Conservation (phyloP, 495 filamentous ascomycete genomes). For the Tuber brumale region DNA sequence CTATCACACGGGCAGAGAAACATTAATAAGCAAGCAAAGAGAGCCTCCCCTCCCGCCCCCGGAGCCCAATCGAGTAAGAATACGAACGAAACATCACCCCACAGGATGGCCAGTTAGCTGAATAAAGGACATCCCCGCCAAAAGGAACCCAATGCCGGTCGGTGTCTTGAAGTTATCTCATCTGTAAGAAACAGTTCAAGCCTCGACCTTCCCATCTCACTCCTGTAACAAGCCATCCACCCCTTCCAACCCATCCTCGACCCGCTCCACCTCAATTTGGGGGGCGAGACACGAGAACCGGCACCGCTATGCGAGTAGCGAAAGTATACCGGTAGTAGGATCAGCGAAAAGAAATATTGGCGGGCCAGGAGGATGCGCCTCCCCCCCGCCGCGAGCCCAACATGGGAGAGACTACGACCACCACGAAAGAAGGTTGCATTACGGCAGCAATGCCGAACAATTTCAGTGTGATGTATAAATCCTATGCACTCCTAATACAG, state of each 20-base stretch:
- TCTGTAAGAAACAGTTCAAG: neutral
- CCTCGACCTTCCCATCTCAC: neutral
- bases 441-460: neutral
- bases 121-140: neutral
- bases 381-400: neutral
- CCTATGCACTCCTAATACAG: neutral
- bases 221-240: neutral
- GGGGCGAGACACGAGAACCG: neutral
- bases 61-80: neutral
- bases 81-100: neutral
- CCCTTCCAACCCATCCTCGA: neutral
- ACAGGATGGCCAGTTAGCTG: neutral
- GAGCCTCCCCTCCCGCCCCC: neutral
- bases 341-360: neutral
- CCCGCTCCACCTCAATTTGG: neutral
- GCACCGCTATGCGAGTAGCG: neutral
- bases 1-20: neutral
- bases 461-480: neutral
- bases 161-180: neutral
- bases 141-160: neutral
- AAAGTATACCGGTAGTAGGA: neutral
- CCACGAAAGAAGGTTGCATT: neutral
- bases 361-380: neutral
- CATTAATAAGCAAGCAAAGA: neutral
- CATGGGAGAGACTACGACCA: neutral